Percentiles rank a stretch among this genome's conserved stretches.
Conservation (phyloP, 2,329 filamentous ascomycete genomes). For the Diaporthe vaccinii region DNA sequence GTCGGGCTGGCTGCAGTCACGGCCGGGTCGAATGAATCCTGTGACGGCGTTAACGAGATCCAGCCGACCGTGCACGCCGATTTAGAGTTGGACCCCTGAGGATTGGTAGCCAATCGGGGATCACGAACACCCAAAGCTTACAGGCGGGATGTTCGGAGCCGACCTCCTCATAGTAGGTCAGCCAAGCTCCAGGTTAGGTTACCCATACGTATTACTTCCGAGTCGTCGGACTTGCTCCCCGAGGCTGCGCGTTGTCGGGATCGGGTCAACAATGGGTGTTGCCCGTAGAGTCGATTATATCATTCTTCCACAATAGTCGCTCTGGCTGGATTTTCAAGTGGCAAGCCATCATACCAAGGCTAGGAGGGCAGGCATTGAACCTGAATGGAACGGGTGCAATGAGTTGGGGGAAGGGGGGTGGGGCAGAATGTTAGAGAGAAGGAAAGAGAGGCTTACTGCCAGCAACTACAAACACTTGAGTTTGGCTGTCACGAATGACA, state of each 20-base stretch:
- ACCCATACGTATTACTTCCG: background rate
- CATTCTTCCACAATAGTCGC: background rate
- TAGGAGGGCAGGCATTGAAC: no score
- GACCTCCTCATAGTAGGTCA: background rate
- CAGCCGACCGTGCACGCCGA: background rate
- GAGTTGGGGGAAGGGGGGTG: no score
- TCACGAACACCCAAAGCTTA: background rate
- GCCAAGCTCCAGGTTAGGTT: background rate
- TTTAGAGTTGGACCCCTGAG: background rate
- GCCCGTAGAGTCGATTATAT: background rate
- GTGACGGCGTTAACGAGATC: background rate
- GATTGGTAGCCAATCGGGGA: background rate
- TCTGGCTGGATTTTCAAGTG: no score
- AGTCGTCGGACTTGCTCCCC: background rate
- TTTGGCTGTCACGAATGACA: no score
- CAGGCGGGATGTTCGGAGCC: slow-evolving; percentile 2
- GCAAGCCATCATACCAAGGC: background rate
- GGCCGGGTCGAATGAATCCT: background rate
- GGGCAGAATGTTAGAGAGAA: no score
- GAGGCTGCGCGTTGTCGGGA: background rate
- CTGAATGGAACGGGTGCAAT: no score
- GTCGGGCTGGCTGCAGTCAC: background rate
- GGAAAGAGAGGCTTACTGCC: no score
- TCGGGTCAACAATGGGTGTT: background rate
- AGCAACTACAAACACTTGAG: background rate